These are phyloP conservation scores for Oldenlandia corymbosa DNA, from an alignment of 257 asterid species.

Conservation along the genomic window DNA sequence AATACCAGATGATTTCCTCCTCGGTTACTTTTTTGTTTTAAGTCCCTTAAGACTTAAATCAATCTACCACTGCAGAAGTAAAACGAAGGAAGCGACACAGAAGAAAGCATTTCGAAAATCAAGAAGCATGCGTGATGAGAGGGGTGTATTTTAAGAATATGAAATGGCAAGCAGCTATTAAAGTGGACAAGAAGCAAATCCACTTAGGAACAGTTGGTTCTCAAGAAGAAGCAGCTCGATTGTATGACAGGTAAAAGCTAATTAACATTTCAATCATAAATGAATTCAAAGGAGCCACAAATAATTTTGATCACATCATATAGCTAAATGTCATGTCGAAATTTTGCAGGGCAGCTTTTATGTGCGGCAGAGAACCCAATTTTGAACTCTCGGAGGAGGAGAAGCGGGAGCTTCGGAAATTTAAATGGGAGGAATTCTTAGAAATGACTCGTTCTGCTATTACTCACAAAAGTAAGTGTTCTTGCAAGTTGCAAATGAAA, in stretches of 20 bases:
- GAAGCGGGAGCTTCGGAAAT: slow-evolving; percentile 62
- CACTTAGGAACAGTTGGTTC: slow-evolving; percentile 93
- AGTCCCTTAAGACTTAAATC: background rate
- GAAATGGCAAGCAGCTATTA: slow-evolving; percentile 99
- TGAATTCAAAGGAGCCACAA: no score
- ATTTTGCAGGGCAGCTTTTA: slow-evolving; percentile 84
- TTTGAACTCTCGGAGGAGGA: slow-evolving; percentile 81
- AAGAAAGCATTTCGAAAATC: slow-evolving; percentile 75
- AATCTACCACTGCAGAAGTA: slow-evolving; percentile 44
- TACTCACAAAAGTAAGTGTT: slow-evolving; percentile 54
- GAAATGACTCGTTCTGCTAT: slow-evolving; percentile 78
- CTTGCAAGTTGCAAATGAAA: no score
- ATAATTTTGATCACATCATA: no score
- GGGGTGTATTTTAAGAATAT: slow-evolving; percentile 91
- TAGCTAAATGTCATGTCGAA: no score
- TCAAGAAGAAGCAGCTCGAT: slow-evolving; percentile 90
- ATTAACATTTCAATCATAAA: no score
- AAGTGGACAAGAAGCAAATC: slow-evolving; percentile 93
- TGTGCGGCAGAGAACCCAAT: slow-evolving; percentile 98
- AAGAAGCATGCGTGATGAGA: slow-evolving; percentile 72
- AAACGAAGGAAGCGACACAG: slow-evolving; percentile 83
- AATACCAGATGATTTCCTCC: no score
- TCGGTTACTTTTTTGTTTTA: background rate
- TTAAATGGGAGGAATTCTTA: slow-evolving; percentile 78
- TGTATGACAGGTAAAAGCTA: slow-evolving; percentile 73